phyloP scores from a whole-genome alignment of 2,329 filamentous ascomycete genomes.

The Trichoderma simmonsii region DNA sequence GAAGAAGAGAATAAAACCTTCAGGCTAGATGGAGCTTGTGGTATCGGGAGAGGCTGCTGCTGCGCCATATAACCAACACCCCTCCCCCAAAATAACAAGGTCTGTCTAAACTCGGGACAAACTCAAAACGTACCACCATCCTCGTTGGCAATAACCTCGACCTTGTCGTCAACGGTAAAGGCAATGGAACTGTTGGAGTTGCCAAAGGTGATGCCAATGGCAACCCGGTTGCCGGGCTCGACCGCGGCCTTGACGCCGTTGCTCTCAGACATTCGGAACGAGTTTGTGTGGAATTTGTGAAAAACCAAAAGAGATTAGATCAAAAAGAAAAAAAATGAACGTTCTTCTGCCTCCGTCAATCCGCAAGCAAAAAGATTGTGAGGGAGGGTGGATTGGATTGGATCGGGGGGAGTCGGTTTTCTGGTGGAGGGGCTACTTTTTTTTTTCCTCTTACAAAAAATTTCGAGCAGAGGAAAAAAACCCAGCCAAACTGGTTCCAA shows the following conservation, averaged over 20 bases:
- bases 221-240: constrained; percentile 59
- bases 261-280: constrained; percentile 46
- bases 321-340: not conserved
- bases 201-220: constrained; percentile 96
- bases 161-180: constrained; percentile 87
- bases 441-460: constrained; percentile 14
- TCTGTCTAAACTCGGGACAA: not conserved
- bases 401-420: not conserved
- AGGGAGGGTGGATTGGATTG: not conserved
- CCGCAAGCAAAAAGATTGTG: not conserved
- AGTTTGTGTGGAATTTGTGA: not conserved
- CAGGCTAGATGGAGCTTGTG: not conserved
- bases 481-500: not conserved
- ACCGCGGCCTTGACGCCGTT: constrained; percentile 42
- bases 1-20: not conserved
- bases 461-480: not conserved
- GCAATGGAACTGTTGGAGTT: constrained; percentile 99
- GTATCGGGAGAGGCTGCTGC: not conserved
- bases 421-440: constrained; percentile 11
- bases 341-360: not conserved
- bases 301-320: not conserved
- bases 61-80: not conserved
- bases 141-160: constrained; percentile 98
- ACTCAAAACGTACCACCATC: constrained; percentile 71
- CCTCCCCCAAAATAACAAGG: not conserved